Percentiles rank a stretch among this genome's conserved stretches.
phyloP scores from a whole-genome alignment of 1,284 basidiomycete genomes.

The Thecaphora frezii region DNA sequence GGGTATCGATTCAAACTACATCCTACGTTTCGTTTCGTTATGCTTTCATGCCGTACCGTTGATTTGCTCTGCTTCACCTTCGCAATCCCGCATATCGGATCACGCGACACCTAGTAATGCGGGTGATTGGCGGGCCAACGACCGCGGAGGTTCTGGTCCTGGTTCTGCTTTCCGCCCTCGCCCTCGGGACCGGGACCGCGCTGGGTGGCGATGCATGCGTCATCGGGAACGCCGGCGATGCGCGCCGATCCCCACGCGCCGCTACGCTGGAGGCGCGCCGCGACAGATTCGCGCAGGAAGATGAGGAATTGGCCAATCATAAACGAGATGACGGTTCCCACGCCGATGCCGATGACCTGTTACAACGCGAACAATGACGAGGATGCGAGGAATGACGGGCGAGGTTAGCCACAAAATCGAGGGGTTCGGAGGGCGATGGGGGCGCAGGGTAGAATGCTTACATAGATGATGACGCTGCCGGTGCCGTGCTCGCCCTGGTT shows the following conservation, averaged over 20 bases:
- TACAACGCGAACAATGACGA: too few species aligned
- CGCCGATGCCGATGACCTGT: conserved; percentile 21
- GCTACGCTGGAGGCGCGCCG: conserved; percentile 20
- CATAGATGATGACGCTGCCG: conserved; percentile 20
- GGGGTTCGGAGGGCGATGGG: too few species aligned
- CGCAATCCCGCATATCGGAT: too few species aligned
- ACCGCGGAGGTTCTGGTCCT: not conserved
- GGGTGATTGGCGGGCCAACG: not conserved
- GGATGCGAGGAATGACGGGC: too few species aligned
- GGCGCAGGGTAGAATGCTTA: not conserved
- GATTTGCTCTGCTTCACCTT: too few species aligned
- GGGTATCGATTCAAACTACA: too few species aligned
- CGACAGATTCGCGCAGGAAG: conserved; percentile 25
- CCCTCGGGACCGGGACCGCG: conserved; percentile 41
- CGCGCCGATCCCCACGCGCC: conserved; percentile 36
- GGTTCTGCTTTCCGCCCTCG: conserved; percentile 20
- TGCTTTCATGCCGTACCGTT: too few species aligned
- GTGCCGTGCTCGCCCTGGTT: conserved; percentile 28
- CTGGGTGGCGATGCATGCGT: conserved; percentile 34
- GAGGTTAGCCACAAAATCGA: not conserved
- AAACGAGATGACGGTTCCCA: conserved; percentile 26
- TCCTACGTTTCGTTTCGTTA: too few species aligned
- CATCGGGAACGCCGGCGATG: conserved; percentile 25
- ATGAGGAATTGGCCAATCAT: conserved; percentile 31
- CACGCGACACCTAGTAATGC: too few species aligned